Evolutionary conservation across 2,329 filamentous ascomycete genomes (phyloP).

Genomic region (Westerdykella ornata): DNA sequence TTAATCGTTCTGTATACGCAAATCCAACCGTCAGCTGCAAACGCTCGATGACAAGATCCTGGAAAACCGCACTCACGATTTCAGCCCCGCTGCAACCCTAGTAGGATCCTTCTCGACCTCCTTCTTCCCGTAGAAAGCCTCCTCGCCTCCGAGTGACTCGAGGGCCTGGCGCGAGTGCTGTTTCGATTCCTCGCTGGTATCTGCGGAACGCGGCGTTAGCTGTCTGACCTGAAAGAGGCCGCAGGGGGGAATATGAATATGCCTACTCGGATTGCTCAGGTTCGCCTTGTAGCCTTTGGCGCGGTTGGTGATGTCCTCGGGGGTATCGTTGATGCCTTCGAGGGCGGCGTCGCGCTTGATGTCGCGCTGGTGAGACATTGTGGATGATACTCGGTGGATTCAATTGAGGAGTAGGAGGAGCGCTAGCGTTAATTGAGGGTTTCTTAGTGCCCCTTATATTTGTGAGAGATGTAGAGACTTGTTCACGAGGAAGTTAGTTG

Average conservation of each 20-base stretch:
- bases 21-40: too few species aligned
- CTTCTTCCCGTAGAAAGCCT: conserved; percentile 40
- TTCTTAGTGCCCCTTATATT: too few species aligned
- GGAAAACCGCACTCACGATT: not conserved
- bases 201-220: conserved; percentile 19
- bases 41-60: too few species aligned
- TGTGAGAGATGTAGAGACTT: too few species aligned
- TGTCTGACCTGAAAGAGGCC: not conserved
- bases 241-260: not conserved
- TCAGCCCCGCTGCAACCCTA: not conserved
- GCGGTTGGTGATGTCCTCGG: conserved; percentile 15
- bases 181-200: conserved; percentile 44
- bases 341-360: not conserved
- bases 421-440: too few species aligned
- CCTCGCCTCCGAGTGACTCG: conserved; percentile 40
- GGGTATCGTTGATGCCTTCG: conserved; percentile 15
- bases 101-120: conserved; percentile 40
- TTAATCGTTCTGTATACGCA: too few species aligned
- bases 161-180: conserved; percentile 40
- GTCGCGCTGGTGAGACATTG: not conserved
- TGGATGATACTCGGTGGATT: too few species aligned
- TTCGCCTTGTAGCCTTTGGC: conserved; percentile 44
- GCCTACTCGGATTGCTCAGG: conserved; percentile 43
- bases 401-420: too few species aligned
- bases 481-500: too few species aligned